phyloP scores from a whole-genome alignment of 306 rosid species.

The Hippophae tibetana region DNA sequence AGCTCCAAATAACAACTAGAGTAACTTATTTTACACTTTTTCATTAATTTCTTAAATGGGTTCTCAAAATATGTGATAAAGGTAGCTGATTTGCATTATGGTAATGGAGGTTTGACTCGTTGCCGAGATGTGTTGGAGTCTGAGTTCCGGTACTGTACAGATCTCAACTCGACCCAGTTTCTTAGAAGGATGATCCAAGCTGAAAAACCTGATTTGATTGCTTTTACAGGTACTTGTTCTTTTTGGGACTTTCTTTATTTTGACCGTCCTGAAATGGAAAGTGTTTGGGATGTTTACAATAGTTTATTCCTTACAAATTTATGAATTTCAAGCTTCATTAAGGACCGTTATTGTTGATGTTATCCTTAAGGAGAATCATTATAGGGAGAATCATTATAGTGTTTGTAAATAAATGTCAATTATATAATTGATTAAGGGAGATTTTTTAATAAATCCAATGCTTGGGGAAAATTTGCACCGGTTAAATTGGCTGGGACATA shows the following conservation, averaged over 20 bases:
- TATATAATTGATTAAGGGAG: neutral
- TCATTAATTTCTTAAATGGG: neutral
- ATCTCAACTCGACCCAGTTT: conserved; percentile 71
- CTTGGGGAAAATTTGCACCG: too few species aligned
- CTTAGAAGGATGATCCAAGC: conserved; percentile 43
- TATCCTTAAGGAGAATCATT: too few species aligned
- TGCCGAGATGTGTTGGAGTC: conserved; percentile 70
- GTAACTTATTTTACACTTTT: neutral
- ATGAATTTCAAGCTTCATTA: neutral
- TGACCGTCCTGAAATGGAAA: neutral
- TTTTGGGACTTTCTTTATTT: neutral
- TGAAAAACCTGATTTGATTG: conserved; percentile 74
- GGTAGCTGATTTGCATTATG: conserved; percentile 98
- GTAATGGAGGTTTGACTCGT: conserved; percentile 42
- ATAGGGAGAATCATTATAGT: too few species aligned
- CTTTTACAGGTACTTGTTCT: conserved; percentile 60
- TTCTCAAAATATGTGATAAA: conserved; percentile 1
- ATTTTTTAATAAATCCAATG: too few species aligned
- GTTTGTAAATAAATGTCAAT: neutral
- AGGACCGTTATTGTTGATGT: too few species aligned
- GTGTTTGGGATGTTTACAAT: neutral
- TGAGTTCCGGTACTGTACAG: conserved; percentile 59
- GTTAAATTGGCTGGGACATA: too few species aligned
- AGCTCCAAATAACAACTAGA: neutral
- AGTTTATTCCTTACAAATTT: neutral